Percentiles rank a stretch among this genome's conserved stretches.
Evolutionary conservation across 352 stramenopile genomes (phyloP).

Genomic region (Blastocystis hominis): DNA sequence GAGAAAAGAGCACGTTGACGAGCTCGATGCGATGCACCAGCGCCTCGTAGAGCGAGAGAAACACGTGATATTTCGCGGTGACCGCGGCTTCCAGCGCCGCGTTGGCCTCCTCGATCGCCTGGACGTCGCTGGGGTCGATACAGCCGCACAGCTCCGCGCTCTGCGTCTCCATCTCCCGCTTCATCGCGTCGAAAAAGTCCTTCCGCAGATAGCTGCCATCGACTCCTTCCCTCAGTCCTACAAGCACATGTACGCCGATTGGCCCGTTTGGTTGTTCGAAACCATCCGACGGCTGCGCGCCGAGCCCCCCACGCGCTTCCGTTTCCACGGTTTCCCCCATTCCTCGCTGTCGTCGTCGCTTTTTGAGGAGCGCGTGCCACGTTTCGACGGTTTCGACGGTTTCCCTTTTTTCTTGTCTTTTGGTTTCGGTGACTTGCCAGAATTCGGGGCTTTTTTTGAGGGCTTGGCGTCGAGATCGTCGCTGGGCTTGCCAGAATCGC

Average conservation of each 20-base stretch:
- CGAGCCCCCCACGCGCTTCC: not conserved
- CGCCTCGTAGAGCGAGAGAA: not conserved
- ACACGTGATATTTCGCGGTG: not conserved
- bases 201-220: not conserved
- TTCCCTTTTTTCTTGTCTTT: not conserved
- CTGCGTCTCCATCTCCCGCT: not conserved
- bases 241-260: constrained; percentile 55
- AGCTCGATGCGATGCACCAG: not conserved
- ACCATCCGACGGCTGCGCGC: constrained; percentile 26
- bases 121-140: not conserved
- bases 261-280: not conserved
- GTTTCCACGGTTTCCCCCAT: not conserved
- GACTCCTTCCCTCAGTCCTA: not conserved
- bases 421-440: not conserved
- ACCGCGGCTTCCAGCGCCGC: not conserved
- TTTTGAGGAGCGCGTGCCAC: not conserved
- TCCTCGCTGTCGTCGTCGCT: not conserved
- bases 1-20: not conserved
- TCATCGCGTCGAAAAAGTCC: not conserved
- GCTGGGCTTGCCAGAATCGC: too few species aligned
- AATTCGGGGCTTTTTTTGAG: not conserved
- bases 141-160: not conserved
- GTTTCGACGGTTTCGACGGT: not conserved
- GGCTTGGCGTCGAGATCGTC: not conserved
- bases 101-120: not conserved